Evolutionary conservation across 352 stramenopile genomes (phyloP), one percentile per base, ranked within the genome.

Genomic region (Phytophthora ramorum): DNA sequence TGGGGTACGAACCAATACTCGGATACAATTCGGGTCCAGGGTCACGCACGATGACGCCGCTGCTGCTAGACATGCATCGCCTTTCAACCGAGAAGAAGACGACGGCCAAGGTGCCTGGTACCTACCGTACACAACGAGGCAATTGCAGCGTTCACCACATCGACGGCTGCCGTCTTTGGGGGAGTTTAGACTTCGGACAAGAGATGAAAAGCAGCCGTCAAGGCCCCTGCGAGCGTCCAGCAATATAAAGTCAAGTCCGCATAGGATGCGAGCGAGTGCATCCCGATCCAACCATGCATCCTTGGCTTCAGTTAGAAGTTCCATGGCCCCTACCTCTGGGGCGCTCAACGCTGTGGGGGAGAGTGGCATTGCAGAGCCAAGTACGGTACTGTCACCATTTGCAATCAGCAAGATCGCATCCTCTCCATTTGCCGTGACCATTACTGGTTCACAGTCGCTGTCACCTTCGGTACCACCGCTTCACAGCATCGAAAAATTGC

Each of bases 91-190:
- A 49, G 35, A 57, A 40, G 56, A 71, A 46, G 40, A 59, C 6
- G 53, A 60, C 10, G 24, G 28, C 5, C 48, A 59, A 22, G 44
- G 20, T 12, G 37, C n/a, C 22, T 72, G 55, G 53, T 92, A 93
- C 44, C 50, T 93, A 43, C 78, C 83, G 8, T 93, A 93, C 69
- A 93, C 85, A 44, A 88, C 81, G 3, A 76, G 85, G 20, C 63
- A 74, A 20, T 66, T 73, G 20, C 79, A 92, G 41, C 70, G 37
- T 1, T 85, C 78, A 0, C 73, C 78, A 0, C 73, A 86, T 41
- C 75, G 73, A 5, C 68, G 61, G 16, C 63, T 91, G 4, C 75
- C 79, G 4, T 89, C 81, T 14, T 48, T 91, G 20, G 45, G 57
- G 5, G 76, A 87, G 44, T 83, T 88, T 46, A 78, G 73, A 46